These are phyloP conservation scores for Coccomyxa subellipsoidea DNA, from an alignment of 163 green algal species.

Conservation along the genomic window DNA sequence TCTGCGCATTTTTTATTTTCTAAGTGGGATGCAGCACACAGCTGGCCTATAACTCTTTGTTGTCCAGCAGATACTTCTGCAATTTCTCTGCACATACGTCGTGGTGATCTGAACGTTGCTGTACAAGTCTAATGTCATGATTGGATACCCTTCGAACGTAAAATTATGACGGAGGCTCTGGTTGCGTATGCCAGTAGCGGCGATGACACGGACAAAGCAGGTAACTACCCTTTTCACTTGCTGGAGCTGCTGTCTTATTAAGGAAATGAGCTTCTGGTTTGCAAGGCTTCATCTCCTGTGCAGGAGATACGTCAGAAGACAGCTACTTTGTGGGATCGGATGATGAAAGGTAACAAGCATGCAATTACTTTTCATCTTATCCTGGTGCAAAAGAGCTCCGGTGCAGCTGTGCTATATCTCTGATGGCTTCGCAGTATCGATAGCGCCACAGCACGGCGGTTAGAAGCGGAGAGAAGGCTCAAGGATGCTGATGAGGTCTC, in stretches of 20 bases:
- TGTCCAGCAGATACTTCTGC: no score
- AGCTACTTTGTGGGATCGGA: slow-evolving; percentile 26
- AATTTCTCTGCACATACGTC: no score
- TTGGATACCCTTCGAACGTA: no score
- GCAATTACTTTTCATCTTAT: no score
- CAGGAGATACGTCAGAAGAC: slow-evolving; percentile 13
- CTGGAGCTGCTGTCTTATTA: no score
- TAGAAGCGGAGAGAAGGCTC: slow-evolving; percentile 41
- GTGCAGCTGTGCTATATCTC: not conserved
- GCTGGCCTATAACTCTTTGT: no score
- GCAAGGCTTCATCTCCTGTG: not conserved
- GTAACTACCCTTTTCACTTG: not conserved
- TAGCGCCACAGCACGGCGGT: slow-evolving; percentile 37
- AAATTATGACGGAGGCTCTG: not conserved
- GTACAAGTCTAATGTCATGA: no score
- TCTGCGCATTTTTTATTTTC: no score
- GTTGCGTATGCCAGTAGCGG: not conserved
- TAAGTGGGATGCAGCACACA: no score
- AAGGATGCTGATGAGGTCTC: slow-evolving; percentile 29
- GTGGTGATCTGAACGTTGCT: no score
- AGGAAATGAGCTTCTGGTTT: no score
- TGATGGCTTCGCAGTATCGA: slow-evolving; percentile 37
- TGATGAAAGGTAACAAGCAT: slow-evolving; percentile 16
- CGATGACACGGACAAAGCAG: not conserved
- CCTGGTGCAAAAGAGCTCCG: no score